phyloP scores from a whole-genome alignment of 305 asterid genomes.

The Andrographis paniculata region DNA sequence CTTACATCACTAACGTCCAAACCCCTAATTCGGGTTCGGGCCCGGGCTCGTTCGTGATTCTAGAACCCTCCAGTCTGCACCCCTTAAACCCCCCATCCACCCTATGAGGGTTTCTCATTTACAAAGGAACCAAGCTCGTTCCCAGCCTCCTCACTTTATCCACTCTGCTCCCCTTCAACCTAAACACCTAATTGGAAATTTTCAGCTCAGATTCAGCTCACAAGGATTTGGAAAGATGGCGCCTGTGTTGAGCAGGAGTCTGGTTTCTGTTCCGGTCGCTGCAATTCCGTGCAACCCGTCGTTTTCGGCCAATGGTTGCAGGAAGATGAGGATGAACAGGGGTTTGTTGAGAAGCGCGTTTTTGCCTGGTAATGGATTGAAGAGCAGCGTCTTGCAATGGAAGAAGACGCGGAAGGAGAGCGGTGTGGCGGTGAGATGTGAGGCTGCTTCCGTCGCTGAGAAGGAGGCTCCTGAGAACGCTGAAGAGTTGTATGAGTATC shows the following conservation, averaged over 20 bases:
- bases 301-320: conserved; percentile 29
- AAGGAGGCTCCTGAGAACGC: conserved; percentile 63
- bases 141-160: no score
- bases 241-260: conserved; percentile 67
- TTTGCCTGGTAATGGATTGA: conserved; percentile 48
- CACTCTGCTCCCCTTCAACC: no score
- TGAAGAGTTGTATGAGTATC: conserved; percentile 75
- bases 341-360: conserved; percentile 40
- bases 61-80: conserved; percentile 44
- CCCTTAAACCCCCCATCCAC: conserved; percentile 68
- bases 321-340: conserved; percentile 24
- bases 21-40: no score
- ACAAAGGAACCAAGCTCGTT: no score
- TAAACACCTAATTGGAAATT: background rate
- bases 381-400: conserved; percentile 52
- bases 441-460: conserved; percentile 77
- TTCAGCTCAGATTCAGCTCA: no score
- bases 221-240: conserved; percentile 37
- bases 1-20: no score
- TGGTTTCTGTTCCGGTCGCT: conserved; percentile 52
- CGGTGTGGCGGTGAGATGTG: conserved; percentile 69
- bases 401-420: conserved; percentile 44
- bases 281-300: conserved; percentile 41
- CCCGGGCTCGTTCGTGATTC: no score
- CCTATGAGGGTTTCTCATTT: conserved; percentile 24